Conservation (phyloP, 495 filamentous ascomycete species). For the Aspergillus cristatus region DNA sequence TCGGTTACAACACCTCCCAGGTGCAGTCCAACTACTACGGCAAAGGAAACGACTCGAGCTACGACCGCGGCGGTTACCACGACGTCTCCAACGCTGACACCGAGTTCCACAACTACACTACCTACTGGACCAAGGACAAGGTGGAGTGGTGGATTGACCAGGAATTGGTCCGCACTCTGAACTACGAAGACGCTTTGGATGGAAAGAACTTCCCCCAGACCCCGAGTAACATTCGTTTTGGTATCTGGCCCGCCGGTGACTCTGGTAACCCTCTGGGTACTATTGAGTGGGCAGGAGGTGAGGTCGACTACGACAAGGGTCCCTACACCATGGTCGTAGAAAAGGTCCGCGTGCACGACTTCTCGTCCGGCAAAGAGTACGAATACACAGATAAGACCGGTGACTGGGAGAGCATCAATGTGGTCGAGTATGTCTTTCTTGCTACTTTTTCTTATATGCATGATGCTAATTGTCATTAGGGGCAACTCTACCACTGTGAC, state of each 20-base stretch:
- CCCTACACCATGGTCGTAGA: slow-evolving; percentile 75
- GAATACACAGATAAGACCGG: slow-evolving; percentile 58
- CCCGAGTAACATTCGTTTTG: slow-evolving; percentile 79
- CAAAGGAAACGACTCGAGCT: slow-evolving; percentile 68
- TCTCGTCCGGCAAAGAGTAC: slow-evolving; percentile 58
- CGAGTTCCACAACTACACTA: slow-evolving; percentile 77
- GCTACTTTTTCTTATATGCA: neutral
- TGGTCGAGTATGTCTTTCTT: slow-evolving; percentile 42
- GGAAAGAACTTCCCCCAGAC: slow-evolving; percentile 79
- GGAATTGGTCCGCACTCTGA: slow-evolving; percentile 56
- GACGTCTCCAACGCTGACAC: slow-evolving; percentile 50
- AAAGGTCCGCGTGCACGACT: slow-evolving; percentile 57
- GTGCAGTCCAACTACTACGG: slow-evolving; percentile 93
- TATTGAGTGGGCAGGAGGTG: slow-evolving; percentile 71
- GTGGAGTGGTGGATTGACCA: slow-evolving; percentile 80
- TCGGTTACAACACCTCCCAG: slow-evolving; percentile 43
- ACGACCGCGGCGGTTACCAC: slow-evolving; percentile 62
- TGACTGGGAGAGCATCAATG: slow-evolving; percentile 61
- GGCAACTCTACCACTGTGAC: slow-evolving; percentile 53
- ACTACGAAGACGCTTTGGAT: slow-evolving; percentile 41
- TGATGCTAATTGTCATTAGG: slow-evolving; percentile 23
- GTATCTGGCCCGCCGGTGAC: slow-evolving; percentile 83
- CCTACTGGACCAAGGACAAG: slow-evolving; percentile 71
- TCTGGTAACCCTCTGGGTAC: slow-evolving; percentile 51
- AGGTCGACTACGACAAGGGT: slow-evolving; percentile 60